A percentile compares a stretch with the other conserved stretches of the same genome.
These are phyloP conservation scores for Trichoderma koningii DNA, from an alignment of 2,329 filamentous ascomycete genomes.

Conservation along the genomic window DNA sequence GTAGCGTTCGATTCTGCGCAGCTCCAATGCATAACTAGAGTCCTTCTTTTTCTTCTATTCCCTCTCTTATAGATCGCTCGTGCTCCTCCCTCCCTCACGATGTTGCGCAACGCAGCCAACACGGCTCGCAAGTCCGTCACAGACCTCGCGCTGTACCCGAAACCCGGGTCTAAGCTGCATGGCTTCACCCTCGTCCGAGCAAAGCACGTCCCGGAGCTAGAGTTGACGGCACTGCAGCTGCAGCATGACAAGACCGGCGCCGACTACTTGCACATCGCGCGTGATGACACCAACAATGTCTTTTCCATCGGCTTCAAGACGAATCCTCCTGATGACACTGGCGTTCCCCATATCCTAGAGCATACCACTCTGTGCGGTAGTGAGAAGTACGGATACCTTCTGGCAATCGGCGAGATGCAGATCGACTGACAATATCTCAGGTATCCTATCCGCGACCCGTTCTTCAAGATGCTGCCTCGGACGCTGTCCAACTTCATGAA, in stretches of 20 bases:
- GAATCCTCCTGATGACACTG: constrained; percentile 94
- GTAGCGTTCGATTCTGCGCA: not conserved
- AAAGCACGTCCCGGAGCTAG: constrained; percentile 91
- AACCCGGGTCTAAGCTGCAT: constrained; percentile 81
- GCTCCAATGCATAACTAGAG: constrained; percentile 23
- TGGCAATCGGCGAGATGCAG: constrained; percentile 22
- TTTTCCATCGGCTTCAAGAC: constrained; percentile 99
- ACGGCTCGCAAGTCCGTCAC: constrained; percentile 67
- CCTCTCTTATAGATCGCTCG: not conserved
- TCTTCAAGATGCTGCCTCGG: constrained; percentile 99
- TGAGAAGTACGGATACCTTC: constrained; percentile 65
- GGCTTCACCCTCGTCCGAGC: constrained; percentile 88
- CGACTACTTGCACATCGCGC: constrained; percentile 91
- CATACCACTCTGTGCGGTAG: constrained; percentile 97
- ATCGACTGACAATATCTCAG: constrained; percentile 49
- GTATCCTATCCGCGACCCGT: constrained; percentile 96
- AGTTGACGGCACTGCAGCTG: constrained; percentile 86
- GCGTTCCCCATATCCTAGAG: constrained; percentile 94
- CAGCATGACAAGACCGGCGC: constrained; percentile 94
- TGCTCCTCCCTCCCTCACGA: constrained; percentile 35
- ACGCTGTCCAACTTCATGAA: constrained; percentile 99
- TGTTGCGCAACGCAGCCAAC: constrained; percentile 57
- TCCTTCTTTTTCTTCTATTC: not conserved
- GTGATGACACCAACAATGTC: constrained; percentile 98
- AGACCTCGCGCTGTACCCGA: constrained; percentile 73